Percentiles rank a stretch among this genome's conserved stretches.
Conservation (phyloP, 495 filamentous ascomycete genomes). For the Symbiotaphrina buchneri region DNA sequence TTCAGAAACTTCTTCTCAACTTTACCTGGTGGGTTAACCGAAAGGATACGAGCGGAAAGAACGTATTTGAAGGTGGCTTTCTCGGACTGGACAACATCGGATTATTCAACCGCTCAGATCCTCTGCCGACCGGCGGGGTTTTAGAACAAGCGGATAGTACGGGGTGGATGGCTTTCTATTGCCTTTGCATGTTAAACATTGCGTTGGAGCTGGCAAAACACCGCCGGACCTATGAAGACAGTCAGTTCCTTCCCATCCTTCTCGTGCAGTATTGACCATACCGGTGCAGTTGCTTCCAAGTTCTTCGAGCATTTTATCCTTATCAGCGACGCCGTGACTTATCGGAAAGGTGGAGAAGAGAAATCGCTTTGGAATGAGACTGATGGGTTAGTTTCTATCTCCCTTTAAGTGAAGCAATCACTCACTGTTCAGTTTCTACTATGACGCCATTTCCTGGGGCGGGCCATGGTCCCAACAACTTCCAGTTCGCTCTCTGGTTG, state of each 20-base stretch:
- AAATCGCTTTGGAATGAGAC: constrained; percentile 86
- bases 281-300: constrained; percentile 51
- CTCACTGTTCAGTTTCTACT: constrained; percentile 48
- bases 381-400: constrained; percentile 29
- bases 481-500: constrained; percentile 76
- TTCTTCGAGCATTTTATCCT: constrained; percentile 98
- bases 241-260: constrained; percentile 9
- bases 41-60: constrained; percentile 83
- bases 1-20: constrained; percentile 86
- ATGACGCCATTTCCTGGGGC: constrained; percentile 91
- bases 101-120: constrained; percentile 93
- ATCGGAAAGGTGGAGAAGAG: constrained; percentile 51
- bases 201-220: constrained; percentile 86
- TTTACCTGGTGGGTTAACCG: constrained; percentile 99
- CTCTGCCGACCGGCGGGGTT: constrained; percentile 76
- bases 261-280: constrained; percentile 5
- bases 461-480: constrained; percentile 83
- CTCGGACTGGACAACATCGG: constrained; percentile 95
- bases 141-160: constrained; percentile 94
- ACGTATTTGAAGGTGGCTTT: constrained; percentile 93
- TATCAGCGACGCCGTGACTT: constrained; percentile 96
- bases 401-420: neutral
- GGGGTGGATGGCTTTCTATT: constrained; percentile 99
- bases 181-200: constrained; percentile 87
- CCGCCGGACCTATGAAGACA: constrained; percentile 90